phyloP scores from a whole-genome alignment of 495 filamentous ascomycete species.

The Lineolata rhizophorae region DNA sequence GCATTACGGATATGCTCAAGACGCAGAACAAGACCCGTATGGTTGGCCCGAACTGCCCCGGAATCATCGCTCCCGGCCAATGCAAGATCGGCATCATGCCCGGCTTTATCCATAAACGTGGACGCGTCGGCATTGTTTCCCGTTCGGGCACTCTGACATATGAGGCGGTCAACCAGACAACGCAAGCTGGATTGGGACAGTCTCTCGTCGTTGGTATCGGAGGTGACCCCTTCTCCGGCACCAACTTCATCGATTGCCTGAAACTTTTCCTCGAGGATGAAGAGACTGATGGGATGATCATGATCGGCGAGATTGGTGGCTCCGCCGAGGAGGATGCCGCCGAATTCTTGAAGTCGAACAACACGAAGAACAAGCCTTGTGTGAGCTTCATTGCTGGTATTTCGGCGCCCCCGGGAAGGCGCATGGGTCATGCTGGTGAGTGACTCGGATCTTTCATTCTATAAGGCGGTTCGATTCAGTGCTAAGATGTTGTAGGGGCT shows the following conservation, averaged over 20 bases:
- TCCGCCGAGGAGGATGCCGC: constrained; percentile 94
- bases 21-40: constrained; percentile 91
- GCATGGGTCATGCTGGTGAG: constrained; percentile 89
- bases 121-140: constrained; percentile 94
- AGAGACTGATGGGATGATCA: constrained; percentile 97
- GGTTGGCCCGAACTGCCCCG: constrained; percentile 95
- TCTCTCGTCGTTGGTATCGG: constrained; percentile 96
- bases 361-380: constrained; percentile 82
- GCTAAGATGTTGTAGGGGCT: constrained; percentile 29
- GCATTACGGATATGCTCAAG: constrained; percentile 95
- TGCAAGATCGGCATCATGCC: constrained; percentile 99
- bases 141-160: constrained; percentile 96
- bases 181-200: constrained; percentile 86
- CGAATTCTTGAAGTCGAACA: constrained; percentile 81
- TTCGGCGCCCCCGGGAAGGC: constrained; percentile 79
- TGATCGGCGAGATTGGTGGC: constrained; percentile 98
- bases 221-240: constrained; percentile 95
- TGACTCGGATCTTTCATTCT: neutral
- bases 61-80: constrained; percentile 88
- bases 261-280: constrained; percentile 89
- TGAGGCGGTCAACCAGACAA: constrained; percentile 99
- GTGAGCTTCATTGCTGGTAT: constrained; percentile 98
- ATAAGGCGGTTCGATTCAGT: neutral
- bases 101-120: constrained; percentile 98
- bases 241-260: constrained; percentile 98